Percentiles rank a stretch among this genome's conserved stretches.
Evolutionary conservation across 257 asterid species (phyloP).

Genomic region (Solanum habrochaites): DNA sequence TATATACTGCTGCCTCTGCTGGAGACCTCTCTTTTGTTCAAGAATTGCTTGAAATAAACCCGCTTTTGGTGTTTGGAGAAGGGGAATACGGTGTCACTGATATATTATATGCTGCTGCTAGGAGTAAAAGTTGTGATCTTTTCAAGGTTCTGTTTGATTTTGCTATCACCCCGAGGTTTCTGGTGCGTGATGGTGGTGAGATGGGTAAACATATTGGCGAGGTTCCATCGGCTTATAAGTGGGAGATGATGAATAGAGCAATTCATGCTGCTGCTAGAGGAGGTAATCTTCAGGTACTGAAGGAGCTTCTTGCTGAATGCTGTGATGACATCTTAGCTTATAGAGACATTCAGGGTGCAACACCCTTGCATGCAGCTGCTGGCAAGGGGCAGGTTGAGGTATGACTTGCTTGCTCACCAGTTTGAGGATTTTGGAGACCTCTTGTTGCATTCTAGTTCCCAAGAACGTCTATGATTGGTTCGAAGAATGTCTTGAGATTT

Average conservation of each 20-base stretch:
- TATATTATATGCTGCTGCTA: constrained; percentile 72
- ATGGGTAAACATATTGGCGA: constrained; percentile 38
- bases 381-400: constrained; percentile 87
- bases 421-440: background rate
- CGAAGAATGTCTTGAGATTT: background rate
- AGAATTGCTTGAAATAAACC: constrained; percentile 64
- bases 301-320: constrained; percentile 57
- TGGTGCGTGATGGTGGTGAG: constrained; percentile 12
- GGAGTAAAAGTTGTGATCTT: constrained; percentile 61
- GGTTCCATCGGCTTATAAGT: constrained; percentile 58
- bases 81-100: constrained; percentile 94
- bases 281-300: constrained; percentile 59
- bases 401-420: background rate
- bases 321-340: constrained; percentile 49
- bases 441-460: background rate
- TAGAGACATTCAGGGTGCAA: constrained; percentile 67
- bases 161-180: constrained; percentile 58
- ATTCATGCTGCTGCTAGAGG: constrained; percentile 96
- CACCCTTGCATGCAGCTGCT: constrained; percentile 82
- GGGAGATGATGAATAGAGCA: constrained; percentile 81
- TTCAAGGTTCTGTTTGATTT: constrained; percentile 51
- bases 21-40: constrained; percentile 62
- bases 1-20: constrained; percentile 93
- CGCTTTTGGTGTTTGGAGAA: constrained; percentile 81
- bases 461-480: background rate